Evolutionary conservation across 371 early-diverging fungal species (phyloP).

Genomic region (Mucor plumbeus): DNA sequence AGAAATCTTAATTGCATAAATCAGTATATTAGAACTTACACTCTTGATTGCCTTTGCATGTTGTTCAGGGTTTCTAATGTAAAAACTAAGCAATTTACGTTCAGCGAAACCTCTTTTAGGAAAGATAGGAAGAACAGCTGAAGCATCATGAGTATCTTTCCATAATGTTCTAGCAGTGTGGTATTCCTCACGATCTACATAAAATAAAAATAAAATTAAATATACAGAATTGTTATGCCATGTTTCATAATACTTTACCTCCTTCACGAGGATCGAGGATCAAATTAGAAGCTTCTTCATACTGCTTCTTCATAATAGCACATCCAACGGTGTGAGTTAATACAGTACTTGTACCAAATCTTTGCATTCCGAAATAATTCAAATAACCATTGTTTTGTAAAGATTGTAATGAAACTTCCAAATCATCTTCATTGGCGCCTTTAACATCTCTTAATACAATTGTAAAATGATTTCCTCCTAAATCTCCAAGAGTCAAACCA

Average conservation of each 20-base stretch:
- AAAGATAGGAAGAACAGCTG: constrained; percentile 64
- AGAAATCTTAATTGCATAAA: constrained; percentile 2
- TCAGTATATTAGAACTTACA: constrained; percentile 35
- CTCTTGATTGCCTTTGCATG: constrained; percentile 68
- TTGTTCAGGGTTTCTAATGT: constrained; percentile 52
- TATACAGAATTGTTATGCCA: neutral
- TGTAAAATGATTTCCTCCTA: constrained; percentile 89
- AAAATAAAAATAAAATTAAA: constrained; percentile 2
- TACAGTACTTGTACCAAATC: constrained; percentile 93
- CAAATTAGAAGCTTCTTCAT: constrained; percentile 76
- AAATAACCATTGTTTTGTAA: constrained; percentile 82
- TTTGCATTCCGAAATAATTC: constrained; percentile 99
- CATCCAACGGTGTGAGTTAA: constrained; percentile 91
- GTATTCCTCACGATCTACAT: constrained; percentile 61
- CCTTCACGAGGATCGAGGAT: constrained; percentile 80
- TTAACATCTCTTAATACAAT: constrained; percentile 69
- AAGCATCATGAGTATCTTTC: constrained; percentile 68
- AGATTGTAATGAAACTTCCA: constrained; percentile 64
- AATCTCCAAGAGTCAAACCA: constrained; percentile 82
- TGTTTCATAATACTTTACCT: constrained; percentile 45
- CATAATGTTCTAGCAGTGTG: constrained; percentile 72
- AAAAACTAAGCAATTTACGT: constrained; percentile 63
- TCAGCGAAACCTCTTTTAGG: constrained; percentile 81
- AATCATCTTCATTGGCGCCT: constrained; percentile 44
- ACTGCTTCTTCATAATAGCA: constrained; percentile 78